Evolutionary conservation across 805 yeast species (phyloP).

Genomic region (Starmerella cellae): DNA sequence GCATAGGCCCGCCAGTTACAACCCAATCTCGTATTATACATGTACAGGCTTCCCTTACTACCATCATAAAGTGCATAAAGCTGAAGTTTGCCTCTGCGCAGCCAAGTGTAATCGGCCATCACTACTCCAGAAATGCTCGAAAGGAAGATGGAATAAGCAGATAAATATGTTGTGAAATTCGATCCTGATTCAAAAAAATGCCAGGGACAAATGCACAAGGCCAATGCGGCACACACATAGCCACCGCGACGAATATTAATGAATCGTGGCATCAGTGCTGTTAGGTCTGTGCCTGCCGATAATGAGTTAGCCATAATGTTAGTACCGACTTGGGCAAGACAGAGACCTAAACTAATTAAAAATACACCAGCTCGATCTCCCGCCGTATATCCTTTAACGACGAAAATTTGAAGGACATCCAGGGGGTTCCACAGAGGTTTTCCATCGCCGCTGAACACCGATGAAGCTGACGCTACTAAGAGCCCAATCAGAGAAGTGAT

Average conservation of each 20-base stretch:
- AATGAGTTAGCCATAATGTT: slow-evolving; percentile 38
- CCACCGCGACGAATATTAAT: slow-evolving; percentile 65
- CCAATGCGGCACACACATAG: slow-evolving; percentile 58
- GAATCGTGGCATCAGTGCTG: slow-evolving; percentile 36
- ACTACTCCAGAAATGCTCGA: slow-evolving; percentile 69
- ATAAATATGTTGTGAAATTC: slow-evolving; percentile 63
- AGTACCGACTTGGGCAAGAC: slow-evolving; percentile 37
- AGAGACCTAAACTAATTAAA: slow-evolving; percentile 55
- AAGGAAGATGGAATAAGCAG: slow-evolving; percentile 71
- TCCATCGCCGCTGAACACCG: slow-evolving; percentile 38
- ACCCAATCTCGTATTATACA: slow-evolving; percentile 45
- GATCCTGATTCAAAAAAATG: slow-evolving; percentile 54
- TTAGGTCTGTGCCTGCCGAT: slow-evolving; percentile 38
- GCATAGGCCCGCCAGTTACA: slow-evolving; percentile 72
- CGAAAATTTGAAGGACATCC: slow-evolving; percentile 54
- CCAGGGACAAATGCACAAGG: slow-evolving; percentile 73
- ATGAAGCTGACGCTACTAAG: slow-evolving; percentile 67
- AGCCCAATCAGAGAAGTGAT: slow-evolving; percentile 76
- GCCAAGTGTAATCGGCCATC: slow-evolving; percentile 45
- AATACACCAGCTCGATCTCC: slow-evolving; percentile 71
- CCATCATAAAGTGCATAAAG: slow-evolving; percentile 52
- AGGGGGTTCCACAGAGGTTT: slow-evolving; percentile 73
- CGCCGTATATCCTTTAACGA: slow-evolving; percentile 26
- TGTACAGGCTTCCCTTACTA: slow-evolving; percentile 37
- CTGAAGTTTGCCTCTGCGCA: slow-evolving; percentile 58